These are phyloP conservation scores for Phytophthora melonis DNA, from an alignment of 352 stramenopile genomes.

Conservation along the genomic window DNA sequence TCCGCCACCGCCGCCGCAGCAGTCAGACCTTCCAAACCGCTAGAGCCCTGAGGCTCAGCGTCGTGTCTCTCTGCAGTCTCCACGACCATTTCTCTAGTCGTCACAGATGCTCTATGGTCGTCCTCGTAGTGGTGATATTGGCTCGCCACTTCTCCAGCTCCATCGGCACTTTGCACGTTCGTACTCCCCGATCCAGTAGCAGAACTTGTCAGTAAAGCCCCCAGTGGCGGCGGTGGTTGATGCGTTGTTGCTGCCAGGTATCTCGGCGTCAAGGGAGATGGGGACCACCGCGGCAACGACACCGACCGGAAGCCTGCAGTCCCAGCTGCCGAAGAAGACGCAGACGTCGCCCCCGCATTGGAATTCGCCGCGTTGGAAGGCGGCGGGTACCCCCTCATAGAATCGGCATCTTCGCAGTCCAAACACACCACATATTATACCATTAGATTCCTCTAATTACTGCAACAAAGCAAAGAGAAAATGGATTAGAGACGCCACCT, in stretches of 20 bases:
- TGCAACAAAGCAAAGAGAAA: slow-evolving; percentile 1
- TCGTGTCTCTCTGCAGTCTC: slow-evolving; percentile 17
- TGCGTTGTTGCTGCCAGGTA: slow-evolving; percentile 31
- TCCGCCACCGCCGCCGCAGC: slow-evolving; percentile 7
- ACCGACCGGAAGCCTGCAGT: slow-evolving; percentile 20
- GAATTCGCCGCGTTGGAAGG: slow-evolving; percentile 13
- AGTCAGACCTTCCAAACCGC: slow-evolving; percentile 13
- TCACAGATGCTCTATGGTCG: slow-evolving; percentile 14
- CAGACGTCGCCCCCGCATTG: slow-evolving; percentile 3
- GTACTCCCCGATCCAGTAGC: slow-evolving; percentile 8
- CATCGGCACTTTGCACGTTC: slow-evolving; percentile 11
- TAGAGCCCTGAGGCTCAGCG: slow-evolving; percentile 8
- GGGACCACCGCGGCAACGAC: slow-evolving; percentile 30
- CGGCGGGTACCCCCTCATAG: slow-evolving; percentile 31
- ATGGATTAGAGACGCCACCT: slow-evolving; percentile 20
- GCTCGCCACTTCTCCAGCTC: slow-evolving; percentile 4
- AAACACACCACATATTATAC: background rate
- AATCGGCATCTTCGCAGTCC: slow-evolving; percentile 27
- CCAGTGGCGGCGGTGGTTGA: slow-evolving; percentile 18
- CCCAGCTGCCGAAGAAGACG: slow-evolving; percentile 18
- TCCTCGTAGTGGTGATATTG: slow-evolving; percentile 30
- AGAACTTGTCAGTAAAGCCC: slow-evolving; percentile 24
- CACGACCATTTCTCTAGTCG: slow-evolving; percentile 11
- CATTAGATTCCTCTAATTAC: background rate
- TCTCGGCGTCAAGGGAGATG: slow-evolving; percentile 37